Conservation (phyloP, 208 protist genomes). For the Blastocrithidia nonstop region DNA sequence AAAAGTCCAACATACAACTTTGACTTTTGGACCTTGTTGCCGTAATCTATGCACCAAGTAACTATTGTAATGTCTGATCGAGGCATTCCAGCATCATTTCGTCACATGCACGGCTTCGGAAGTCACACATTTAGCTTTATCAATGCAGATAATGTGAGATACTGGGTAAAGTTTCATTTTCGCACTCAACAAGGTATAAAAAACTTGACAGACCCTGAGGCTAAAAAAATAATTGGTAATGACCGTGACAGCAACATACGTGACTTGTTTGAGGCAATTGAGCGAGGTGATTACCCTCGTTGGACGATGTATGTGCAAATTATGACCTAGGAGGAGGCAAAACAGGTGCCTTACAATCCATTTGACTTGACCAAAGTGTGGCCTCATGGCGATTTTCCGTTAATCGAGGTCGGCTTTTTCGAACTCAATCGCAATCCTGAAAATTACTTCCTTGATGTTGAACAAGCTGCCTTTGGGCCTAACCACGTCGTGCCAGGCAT, state of each 20-base stretch:
- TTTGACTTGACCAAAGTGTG: slow-evolving; percentile 77
- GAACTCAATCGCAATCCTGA: slow-evolving; percentile 67
- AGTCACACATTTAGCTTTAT: slow-evolving; percentile 58
- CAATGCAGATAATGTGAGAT: slow-evolving; percentile 27
- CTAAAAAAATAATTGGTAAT: slow-evolving; percentile 12
- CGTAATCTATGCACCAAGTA: slow-evolving; percentile 57
- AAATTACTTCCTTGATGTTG: slow-evolving; percentile 76
- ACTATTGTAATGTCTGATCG: slow-evolving; percentile 41
- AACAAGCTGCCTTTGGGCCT: slow-evolving; percentile 64
- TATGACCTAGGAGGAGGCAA: slow-evolving; percentile 33
- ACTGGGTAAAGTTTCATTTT: slow-evolving; percentile 68
- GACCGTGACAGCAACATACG: slow-evolving; percentile 38
- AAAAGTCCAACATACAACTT: slow-evolving; percentile 26
- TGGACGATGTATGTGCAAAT: slow-evolving; percentile 60
- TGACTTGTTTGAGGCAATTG: slow-evolving; percentile 62
- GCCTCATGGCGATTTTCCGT: slow-evolving; percentile 40
- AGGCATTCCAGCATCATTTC: slow-evolving; percentile 33
- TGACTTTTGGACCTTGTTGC: slow-evolving; percentile 45
- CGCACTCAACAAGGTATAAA: slow-evolving; percentile 45
- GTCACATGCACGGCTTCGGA: slow-evolving; percentile 42
- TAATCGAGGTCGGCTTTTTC: slow-evolving; percentile 43
- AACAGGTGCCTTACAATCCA: slow-evolving; percentile 24
- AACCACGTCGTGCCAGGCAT: slow-evolving; percentile 60
- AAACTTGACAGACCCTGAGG: slow-evolving; percentile 50
- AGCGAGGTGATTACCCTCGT: slow-evolving; percentile 19